phyloP scores from a whole-genome alignment of 768 basidiomycete species.

The Podaxis pistillaris region DNA sequence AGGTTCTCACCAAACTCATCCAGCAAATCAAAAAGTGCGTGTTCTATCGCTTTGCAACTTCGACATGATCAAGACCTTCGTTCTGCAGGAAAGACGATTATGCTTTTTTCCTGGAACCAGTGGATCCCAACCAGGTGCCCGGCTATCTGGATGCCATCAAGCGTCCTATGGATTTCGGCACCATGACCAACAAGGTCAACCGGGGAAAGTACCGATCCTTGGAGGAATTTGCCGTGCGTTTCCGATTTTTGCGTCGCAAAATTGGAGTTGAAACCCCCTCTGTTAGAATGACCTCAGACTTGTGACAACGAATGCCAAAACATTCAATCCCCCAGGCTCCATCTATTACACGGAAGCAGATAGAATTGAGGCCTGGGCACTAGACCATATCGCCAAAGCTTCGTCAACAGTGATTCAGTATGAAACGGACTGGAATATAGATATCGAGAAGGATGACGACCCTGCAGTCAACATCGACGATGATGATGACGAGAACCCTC shows the following conservation, averaged over 20 bases:
- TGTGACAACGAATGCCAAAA: conserved; percentile 71
- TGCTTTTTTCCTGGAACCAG: conserved; percentile 76
- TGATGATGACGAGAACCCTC: conserved; percentile 32
- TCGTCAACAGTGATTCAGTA: conserved; percentile 75
- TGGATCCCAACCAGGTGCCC: conserved; percentile 56
- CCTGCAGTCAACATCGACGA: conserved; percentile 38
- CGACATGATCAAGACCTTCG: conserved; percentile 9
- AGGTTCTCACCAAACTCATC: conserved; percentile 67
- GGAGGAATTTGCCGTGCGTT: conserved; percentile 74
- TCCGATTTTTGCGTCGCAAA: conserved; percentile 7
- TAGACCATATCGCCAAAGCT: conserved; percentile 73
- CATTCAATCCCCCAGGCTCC: conserved; percentile 71
- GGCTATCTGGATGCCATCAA: conserved; percentile 71
- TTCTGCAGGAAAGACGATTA: conserved; percentile 75
- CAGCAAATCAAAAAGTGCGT: conserved; percentile 70
- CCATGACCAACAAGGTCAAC: conserved; percentile 76
- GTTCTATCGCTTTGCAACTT: conserved; percentile 17
- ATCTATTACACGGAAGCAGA: conserved; percentile 78
- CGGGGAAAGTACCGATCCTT: conserved; percentile 75
- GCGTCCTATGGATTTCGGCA: conserved; percentile 90
- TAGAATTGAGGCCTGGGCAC: conserved; percentile 63
- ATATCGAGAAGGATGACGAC: conserved; percentile 68
- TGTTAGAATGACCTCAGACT: conserved; percentile 65
- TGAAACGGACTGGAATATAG: conserved; percentile 84
- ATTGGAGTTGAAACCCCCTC: conserved; percentile 8